phyloP scores from a whole-genome alignment of 192 early-diverging fungal genomes.

The Podochytrium sp. region DNA sequence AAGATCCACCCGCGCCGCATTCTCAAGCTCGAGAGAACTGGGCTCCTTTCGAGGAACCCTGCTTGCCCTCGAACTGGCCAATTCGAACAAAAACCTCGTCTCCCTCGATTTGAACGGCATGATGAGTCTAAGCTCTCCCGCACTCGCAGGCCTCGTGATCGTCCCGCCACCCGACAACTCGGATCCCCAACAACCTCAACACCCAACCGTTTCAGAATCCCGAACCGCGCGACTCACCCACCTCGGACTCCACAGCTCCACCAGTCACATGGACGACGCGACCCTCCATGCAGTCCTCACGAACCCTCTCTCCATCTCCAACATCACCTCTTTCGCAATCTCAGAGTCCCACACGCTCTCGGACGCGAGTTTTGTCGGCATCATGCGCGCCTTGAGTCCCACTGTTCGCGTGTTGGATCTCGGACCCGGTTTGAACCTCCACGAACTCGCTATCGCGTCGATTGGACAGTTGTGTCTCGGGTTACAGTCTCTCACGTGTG shows the following conservation, averaged over 20 bases:
- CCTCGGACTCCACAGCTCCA: slow-evolving; percentile 7
- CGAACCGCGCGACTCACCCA: neutral
- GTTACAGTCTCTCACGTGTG: slow-evolving; percentile 7
- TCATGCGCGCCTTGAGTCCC: neutral
- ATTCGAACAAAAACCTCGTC: neutral
- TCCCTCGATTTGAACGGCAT: slow-evolving; percentile 10
- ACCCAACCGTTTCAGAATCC: neutral
- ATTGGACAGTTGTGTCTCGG: neutral
- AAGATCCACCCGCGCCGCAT: slow-evolving; percentile 16
- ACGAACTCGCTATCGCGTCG: neutral
- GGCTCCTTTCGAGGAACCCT: neutral
- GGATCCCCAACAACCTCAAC: neutral
- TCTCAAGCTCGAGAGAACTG: slow-evolving; percentile 19
- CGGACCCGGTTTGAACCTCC: slow-evolving; percentile 19
- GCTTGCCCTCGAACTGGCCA: neutral
- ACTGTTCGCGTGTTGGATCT: neutral
- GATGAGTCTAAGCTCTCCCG: neutral
- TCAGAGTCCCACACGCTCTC: slow-evolving; percentile 10
- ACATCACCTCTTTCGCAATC: neutral
- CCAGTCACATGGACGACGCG: slow-evolving; percentile 2
- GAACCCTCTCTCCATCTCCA: neutral
- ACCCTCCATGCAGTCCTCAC: neutral
- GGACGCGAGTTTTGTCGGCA: slow-evolving; percentile 12
- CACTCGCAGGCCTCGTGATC: slow-evolving; percentile 4
- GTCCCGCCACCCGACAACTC: neutral